Percentiles rank a stretch among this genome's conserved stretches.
These are phyloP conservation scores for Boletus smithii DNA, from an alignment of 1,284 basidiomycete species.

Conservation along the genomic window DNA sequence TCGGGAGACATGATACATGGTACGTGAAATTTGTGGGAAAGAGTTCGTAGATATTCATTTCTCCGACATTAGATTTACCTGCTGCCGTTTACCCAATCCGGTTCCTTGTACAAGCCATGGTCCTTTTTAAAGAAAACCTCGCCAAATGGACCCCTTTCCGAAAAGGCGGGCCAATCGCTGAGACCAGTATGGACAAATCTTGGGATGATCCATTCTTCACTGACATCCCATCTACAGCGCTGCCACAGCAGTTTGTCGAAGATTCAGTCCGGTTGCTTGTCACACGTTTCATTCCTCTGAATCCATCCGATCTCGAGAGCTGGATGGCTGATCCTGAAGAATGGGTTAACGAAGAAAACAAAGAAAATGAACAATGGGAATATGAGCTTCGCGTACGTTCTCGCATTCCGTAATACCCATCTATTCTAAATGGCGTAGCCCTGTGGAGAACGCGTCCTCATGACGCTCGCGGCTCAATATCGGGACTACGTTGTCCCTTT, in stretches of 20 bases:
- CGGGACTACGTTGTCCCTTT: constrained; percentile 71
- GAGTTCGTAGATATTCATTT: not conserved
- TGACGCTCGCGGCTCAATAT: constrained; percentile 77
- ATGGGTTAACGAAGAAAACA: constrained; percentile 83
- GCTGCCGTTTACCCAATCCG: constrained; percentile 67
- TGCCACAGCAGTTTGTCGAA: constrained; percentile 73
- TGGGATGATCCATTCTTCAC: constrained; percentile 2
- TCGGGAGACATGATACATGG: constrained; percentile 55
- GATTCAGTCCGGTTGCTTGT: constrained; percentile 77
- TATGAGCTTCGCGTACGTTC: constrained; percentile 72
- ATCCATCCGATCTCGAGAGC: constrained; percentile 69
- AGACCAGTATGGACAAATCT: constrained; percentile 45
- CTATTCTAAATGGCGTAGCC: constrained; percentile 49
- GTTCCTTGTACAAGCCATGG: constrained; percentile 83
- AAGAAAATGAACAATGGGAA: constrained; percentile 85
- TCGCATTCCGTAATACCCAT: constrained; percentile 5
- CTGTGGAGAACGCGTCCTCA: constrained; percentile 83
- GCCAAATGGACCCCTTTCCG: constrained; percentile 66
- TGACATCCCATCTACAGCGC: constrained; percentile 44
- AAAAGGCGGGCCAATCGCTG: constrained; percentile 57
- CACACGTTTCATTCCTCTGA: constrained; percentile 79
- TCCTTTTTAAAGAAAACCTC: constrained; percentile 82
- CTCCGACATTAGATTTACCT: constrained; percentile 41
- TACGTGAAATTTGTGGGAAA: constrained; percentile 24
- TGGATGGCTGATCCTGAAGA: constrained; percentile 87